phyloP scores from a whole-genome alignment of 176 grass and related monocot species.

The bread wheat (Triticum aestivum) region IWGSC_CS_RefSeq_v2.1 NC_057804.1:56079911-56080410 shows the following conservation, averaged over 20 bases:
- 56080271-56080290: constrained; percentile 30
- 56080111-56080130: constrained; percentile 47
- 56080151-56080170: constrained; percentile 33
- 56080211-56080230: background rate
- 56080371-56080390: background rate
- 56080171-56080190: background rate
- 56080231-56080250: background rate
- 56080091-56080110: constrained; percentile 33
- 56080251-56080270: constrained; percentile 34
- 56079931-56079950: constrained; percentile 11
- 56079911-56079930: constrained; percentile 16
- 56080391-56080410: background rate
- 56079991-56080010: background rate
- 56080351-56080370: no score
- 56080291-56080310: constrained; percentile 39
- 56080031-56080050: constrained; percentile 40
- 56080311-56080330: constrained; percentile 37
- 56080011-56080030: constrained; percentile 31
- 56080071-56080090: constrained; percentile 53
- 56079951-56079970: background rate
- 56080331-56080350: constrained; percentile 33
- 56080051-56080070: constrained; percentile 71
- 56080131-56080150: constrained; percentile 33
- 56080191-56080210: background rate
- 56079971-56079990: background rate